phyloP scores from a whole-genome alignment of 2,329 filamentous ascomycete species.

The Clathrospora elynae region DNA sequence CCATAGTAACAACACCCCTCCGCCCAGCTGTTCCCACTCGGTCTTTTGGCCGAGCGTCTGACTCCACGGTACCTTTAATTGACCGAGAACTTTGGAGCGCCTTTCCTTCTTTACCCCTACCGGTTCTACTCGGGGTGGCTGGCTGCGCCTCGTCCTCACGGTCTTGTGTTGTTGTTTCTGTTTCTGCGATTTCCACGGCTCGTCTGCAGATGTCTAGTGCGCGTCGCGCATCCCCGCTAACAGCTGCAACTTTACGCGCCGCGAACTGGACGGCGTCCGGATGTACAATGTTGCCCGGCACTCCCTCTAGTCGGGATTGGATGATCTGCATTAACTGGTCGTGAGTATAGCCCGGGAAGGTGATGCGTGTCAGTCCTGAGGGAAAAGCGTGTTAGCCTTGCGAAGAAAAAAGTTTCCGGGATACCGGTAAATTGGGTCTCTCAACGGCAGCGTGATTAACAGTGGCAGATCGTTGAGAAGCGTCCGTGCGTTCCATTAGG shows the following conservation, averaged over 20 bases:
- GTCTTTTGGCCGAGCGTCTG: constrained; percentile 32
- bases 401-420: constrained; percentile 27
- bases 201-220: constrained; percentile 94
- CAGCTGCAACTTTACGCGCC: constrained; percentile 92
- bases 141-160: constrained; percentile 51
- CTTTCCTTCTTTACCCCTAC: constrained; percentile 44
- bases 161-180: constrained; percentile 57
- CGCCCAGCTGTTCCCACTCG: constrained; percentile 27
- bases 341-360: constrained; percentile 95
- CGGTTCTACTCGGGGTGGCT: constrained; percentile 66
- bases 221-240: constrained; percentile 89
- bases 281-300: constrained; percentile 88
- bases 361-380: constrained; percentile 82
- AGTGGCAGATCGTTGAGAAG: constrained; percentile 18
- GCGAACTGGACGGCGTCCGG: constrained; percentile 95
- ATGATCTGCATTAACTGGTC: constrained; percentile 98
- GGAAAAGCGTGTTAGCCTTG: constrained; percentile 38
- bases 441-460: constrained; percentile 25
- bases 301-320: constrained; percentile 85
- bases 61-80: constrained; percentile 27
- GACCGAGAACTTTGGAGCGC: constrained; percentile 21
- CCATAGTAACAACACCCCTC: constrained; percentile 76
- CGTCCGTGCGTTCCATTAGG: constrained; percentile 21
- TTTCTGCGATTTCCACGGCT: constrained; percentile 92
- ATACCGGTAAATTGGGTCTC: constrained; percentile 20